Evolutionary conservation across 1,284 basidiomycete genomes (phyloP), one percentile per base, ranked within the genome.

Genomic region (Dichomitus squalens): DNA sequence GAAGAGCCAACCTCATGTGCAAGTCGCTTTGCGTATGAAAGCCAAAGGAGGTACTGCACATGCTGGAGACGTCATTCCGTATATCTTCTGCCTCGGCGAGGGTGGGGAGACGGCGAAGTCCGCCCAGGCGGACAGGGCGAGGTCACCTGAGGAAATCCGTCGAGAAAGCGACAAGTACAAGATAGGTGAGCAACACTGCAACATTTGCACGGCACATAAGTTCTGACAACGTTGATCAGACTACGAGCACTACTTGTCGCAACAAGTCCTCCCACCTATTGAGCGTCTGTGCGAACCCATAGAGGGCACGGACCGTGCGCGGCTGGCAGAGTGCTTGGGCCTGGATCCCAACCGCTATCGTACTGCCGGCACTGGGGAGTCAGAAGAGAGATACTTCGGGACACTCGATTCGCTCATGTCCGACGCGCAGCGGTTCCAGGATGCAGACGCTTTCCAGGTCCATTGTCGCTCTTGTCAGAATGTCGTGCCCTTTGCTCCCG

Each of bases 281-380:
- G 93, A 98, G 69, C 88, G 97, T 68, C 76, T 99, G 57, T 99
- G 96, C 70, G 97, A 98, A 55, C 90, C 91, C 6, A 98, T 99
- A 56, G 94, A 98, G 68, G 96, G 96, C 7, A 98, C 96, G 0
- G 96, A 99, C 68, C 84, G 93, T 33, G 79, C 93, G 8, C 82
- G 96, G 29, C 76, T 99, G 14, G 97, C 97, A 1, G 94, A 98
- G 75, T 98, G 95, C 70, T 84, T 99, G 7, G 92, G 93, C 11
- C 81, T 99, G 55, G 96, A 99, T 71, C 92, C 94, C 3, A 76
- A 82, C 29, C 86, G 90, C 41, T 98, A 92, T 75, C 83, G 82
- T 44, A 76, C 64, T 33, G 64, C 72, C 2, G 66, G 67, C 0
- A 76, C 74, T 11, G 56, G 53, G 2, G 80, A 83, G 6, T 75